Evolutionary conservation across 768 basidiomycete genomes (phyloP), one percentile per base, ranked within the genome.

Genomic region (Phaeotremella fagi): DNA sequence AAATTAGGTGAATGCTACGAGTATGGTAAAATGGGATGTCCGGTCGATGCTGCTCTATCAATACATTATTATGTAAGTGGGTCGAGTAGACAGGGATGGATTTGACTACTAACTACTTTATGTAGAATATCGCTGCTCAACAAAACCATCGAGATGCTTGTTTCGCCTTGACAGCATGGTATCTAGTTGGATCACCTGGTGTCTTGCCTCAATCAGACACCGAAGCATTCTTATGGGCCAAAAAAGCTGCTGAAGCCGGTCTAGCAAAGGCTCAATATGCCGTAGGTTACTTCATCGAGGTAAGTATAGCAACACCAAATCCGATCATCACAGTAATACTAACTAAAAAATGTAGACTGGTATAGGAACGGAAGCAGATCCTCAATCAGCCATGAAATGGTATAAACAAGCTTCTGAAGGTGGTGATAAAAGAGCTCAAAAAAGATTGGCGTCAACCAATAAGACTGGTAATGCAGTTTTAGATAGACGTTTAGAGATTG

Each of bases 151-250:
- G 88, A 3, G 95, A 98, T 67, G 91, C 94, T 0, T 98, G 94
- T 72, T 98, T 98, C 68, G 94, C 95, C 1, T 80, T 99, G 36
- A 98, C 95, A 16, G 92, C 95, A 5, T 99, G 94, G 94, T 99
- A 99, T 70, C 85, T 99, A 59, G 94, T 98, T 55, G 95, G 95
- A 43, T 97, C 92, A 7, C 89, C 92, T 0, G 94, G 95, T 22
- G 90, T 99, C 1, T 81, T 99, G 15, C 94, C 95, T 0, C 95
- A 99, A 70, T 95, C 91, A 0, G 95, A 99, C 71, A 98, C 94
- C 0, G 95, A 99, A 70, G 95, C 95, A 11, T 98, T 84, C 75
- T 78, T 99, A 2, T 99, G 95, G 95, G 90, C 95, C 4, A 88
- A 88, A 76, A 91, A 85, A 67, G 91, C 95, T 22, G 92, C 91